Percentiles rank a stretch among this genome's conserved stretches.
Evolutionary conservation across 2,329 filamentous ascomycete species (phyloP).

Genomic region (Cytospora leucostoma): DNA sequence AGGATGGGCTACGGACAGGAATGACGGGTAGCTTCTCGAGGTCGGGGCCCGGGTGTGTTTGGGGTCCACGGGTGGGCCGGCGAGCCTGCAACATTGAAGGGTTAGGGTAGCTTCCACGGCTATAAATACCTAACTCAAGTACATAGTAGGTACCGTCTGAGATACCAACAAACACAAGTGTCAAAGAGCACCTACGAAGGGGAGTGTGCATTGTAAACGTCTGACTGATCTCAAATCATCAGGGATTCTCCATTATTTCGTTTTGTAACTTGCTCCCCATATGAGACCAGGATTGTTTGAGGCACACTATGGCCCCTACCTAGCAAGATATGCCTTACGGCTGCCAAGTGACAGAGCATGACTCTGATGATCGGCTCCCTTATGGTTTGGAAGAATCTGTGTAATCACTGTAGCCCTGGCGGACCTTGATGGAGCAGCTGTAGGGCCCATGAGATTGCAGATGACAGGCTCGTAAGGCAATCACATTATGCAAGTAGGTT

Average conservation of each 20-base stretch:
- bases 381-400: conserved; percentile 7
- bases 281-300: conserved; percentile 7
- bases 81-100: background rate
- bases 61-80: background rate
- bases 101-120: background rate
- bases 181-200: background rate
- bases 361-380: conserved; percentile 6
- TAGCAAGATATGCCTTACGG: conserved; percentile 20
- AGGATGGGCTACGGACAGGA: background rate
- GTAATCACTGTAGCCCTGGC: background rate
- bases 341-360: conserved; percentile 13
- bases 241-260: conserved; percentile 6
- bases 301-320: conserved; percentile 9
- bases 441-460: background rate
- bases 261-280: background rate
- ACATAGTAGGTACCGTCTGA: too few relatives aligned
- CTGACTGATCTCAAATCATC: too few relatives aligned
- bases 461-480: background rate
- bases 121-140: background rate
- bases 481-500: background rate
- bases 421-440: background rate
- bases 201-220: background rate
- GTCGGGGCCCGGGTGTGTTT: background rate
- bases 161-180: too few relatives aligned
- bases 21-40: background rate